Evolutionary conservation across 805 yeast genomes (phyloP).

Genomic region (Kurtzmaniella fragi): DNA sequence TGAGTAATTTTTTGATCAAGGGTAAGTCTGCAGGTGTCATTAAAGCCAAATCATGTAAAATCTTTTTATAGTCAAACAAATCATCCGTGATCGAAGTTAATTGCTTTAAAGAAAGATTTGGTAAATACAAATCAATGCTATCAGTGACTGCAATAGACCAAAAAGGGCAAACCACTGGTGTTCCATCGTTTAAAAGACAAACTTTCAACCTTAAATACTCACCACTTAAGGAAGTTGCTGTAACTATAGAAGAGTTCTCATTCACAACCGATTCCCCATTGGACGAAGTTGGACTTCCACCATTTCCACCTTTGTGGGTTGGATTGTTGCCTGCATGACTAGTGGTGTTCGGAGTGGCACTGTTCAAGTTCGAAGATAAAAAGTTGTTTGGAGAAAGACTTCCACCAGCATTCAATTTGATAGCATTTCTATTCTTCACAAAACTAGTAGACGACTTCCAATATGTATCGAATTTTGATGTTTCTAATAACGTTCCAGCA

Average conservation of each 20-base stretch:
- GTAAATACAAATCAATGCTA: conserved; percentile 54
- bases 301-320: conserved; percentile 4
- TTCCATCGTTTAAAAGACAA: conserved; percentile 73
- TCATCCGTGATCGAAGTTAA: conserved; percentile 33
- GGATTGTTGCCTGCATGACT: neutral
- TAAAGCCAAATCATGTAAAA: conserved; percentile 31
- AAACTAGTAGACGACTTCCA: conserved; percentile 85
- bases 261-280: conserved; percentile 6
- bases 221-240: conserved; percentile 87
- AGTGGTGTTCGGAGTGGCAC: conserved; percentile 4
- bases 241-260: conserved; percentile 63
- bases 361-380: conserved; percentile 24
- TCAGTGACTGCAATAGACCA: conserved; percentile 50
- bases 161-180: conserved; percentile 75
- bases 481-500: conserved; percentile 75
- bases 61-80: conserved; percentile 36
- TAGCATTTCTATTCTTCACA: conserved; percentile 20
- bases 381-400: conserved; percentile 39
- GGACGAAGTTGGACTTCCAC: conserved; percentile 3
- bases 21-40: conserved; percentile 33
- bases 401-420: conserved; percentile 31
- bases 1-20: conserved; percentile 39
- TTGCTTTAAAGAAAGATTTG: conserved; percentile 51
- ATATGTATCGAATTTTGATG: conserved; percentile 90
- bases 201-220: conserved; percentile 67